These are phyloP conservation scores for Nepenthes mirabilis DNA, from an alignment of 148 eudicot genomes.

Conservation along the genomic window DNA sequence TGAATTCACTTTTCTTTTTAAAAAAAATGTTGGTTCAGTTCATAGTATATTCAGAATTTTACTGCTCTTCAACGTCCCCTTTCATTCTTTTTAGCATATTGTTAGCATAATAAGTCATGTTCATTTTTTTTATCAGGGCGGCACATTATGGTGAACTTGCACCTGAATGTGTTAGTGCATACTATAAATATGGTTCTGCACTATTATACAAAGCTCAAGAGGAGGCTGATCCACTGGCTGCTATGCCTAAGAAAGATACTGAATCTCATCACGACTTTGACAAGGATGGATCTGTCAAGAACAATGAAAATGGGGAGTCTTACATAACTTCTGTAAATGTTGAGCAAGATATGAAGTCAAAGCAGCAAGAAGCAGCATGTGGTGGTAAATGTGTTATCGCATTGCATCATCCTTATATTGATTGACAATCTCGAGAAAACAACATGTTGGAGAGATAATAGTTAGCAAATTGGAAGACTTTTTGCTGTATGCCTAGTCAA, in stretches of 20 bases:
- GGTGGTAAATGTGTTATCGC: constrained; percentile 27
- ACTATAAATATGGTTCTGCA: constrained; percentile 80
- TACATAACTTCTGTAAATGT: constrained; percentile 42
- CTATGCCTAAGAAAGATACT: constrained; percentile 74
- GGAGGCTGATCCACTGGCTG: constrained; percentile 76
- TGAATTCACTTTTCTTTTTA: neutral
- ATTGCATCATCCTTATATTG: neutral
- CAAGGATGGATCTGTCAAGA: constrained; percentile 34
- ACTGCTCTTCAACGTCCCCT: too few relatives aligned
- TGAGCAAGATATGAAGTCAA: constrained; percentile 33
- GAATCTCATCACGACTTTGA: constrained; percentile 33
- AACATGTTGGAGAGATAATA: neutral
- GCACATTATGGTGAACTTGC: constrained; percentile 77
- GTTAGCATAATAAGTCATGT: neutral
- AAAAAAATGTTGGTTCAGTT: too few relatives aligned
- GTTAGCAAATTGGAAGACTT: too few relatives aligned
- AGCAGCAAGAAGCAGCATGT: constrained; percentile 21
- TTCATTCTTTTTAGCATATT: neutral
- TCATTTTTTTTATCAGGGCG: constrained; percentile 31
- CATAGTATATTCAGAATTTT: too few relatives aligned
- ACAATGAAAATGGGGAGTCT: constrained; percentile 29
- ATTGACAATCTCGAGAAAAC: neutral
- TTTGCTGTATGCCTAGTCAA: too few relatives aligned
- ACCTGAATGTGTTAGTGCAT: constrained; percentile 66
- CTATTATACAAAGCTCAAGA: constrained; percentile 90